phyloP scores from a whole-genome alignment of 371 early-diverging fungal genomes.

The Rhizopus stolonifer region DNA sequence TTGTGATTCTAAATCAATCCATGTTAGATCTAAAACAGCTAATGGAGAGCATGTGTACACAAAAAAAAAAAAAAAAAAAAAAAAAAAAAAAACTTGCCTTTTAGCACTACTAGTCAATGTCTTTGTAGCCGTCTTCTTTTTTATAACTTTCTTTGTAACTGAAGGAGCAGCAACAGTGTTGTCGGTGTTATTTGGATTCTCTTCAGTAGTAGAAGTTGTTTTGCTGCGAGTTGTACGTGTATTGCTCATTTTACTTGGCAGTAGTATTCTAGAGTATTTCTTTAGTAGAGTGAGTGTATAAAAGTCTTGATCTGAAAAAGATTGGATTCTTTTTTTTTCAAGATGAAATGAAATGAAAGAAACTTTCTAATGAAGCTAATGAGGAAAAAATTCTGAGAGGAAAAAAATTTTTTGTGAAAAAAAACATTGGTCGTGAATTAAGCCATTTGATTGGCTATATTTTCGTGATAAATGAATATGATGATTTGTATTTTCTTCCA shows the following conservation, averaged over 20 bases:
- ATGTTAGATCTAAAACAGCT: neutral
- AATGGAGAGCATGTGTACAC: neutral
- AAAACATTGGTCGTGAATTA: neutral
- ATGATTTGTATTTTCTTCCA: too few relatives aligned
- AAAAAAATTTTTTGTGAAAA: conserved; percentile 9
- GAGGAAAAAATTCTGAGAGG: neutral
- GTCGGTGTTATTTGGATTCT: conserved; percentile 15
- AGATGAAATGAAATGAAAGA: conserved; percentile 18
- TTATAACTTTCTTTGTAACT: conserved; percentile 23
- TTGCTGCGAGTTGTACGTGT: conserved; percentile 32
- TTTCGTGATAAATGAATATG: neutral
- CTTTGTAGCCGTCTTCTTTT: conserved; percentile 35
- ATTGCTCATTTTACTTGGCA: conserved; percentile 28
- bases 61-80: too few relatives aligned
- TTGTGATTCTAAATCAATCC: conserved; percentile 77
- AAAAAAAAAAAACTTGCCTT: conserved; percentile 32
- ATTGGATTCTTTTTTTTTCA: neutral
- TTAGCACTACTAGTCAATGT: conserved; percentile 59
- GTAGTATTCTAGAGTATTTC: neutral
- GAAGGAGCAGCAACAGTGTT: conserved; percentile 23
- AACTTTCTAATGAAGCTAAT: conserved; percentile 1
- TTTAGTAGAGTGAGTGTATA: neutral
- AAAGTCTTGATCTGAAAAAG: neutral
- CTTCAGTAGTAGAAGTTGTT: conserved; percentile 13
- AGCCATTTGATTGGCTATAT: conserved; percentile 8